Evolutionary conservation across 176 grass and related monocot species (phyloP), one percentile per base, ranked within the genome.

Genomic region (Leersia perrieri): DNA sequence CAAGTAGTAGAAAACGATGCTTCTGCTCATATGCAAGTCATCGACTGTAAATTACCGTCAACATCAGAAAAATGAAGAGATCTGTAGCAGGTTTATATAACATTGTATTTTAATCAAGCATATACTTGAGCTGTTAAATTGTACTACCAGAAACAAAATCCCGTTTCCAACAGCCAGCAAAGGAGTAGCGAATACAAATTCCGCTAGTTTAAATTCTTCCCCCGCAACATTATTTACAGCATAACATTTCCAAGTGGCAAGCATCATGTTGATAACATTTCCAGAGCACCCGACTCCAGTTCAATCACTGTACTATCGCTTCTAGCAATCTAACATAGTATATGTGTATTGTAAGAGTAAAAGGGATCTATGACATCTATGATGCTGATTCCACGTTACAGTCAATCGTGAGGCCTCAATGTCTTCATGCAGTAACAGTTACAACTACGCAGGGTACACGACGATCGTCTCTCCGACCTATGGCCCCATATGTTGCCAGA

Each of bases 311-410:
- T 9, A 39, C 6, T 6, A 39, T 7, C 23, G 9, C 25, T 30
- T 30, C 39, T 30, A 7, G 6, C 26, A 71, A 42, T 72, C 40
- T 15, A 72, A 20, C 3, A 49, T 6, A 47, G 14, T 9, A 10
- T 11, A 53, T 10, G 31, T n/a, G 28, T 55, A 33, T 7, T 9
- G 73, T 35, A 41, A n/a, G n/a, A n/a, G n/a, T n/a, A n/a, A n/a
- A 32, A 27, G 66, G 68, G 35, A 79, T 88, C 41, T 76, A 44
- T 1, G 60, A 60, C 72, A 79, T 83, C 58, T 76, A 58, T 0
- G 67, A 60, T 83, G 60, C 45, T 67, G 80, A 83, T 88, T 83
- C 80, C 23, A 23, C 34, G 33, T 42, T 16, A 72, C 36, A 14
- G 4, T 33, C 31, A 53, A 14, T 32, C 3, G 18, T 32, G n/a